Conservation (phyloP, 139 green algal genomes). For the Coccomyxa sp. region DNA sequence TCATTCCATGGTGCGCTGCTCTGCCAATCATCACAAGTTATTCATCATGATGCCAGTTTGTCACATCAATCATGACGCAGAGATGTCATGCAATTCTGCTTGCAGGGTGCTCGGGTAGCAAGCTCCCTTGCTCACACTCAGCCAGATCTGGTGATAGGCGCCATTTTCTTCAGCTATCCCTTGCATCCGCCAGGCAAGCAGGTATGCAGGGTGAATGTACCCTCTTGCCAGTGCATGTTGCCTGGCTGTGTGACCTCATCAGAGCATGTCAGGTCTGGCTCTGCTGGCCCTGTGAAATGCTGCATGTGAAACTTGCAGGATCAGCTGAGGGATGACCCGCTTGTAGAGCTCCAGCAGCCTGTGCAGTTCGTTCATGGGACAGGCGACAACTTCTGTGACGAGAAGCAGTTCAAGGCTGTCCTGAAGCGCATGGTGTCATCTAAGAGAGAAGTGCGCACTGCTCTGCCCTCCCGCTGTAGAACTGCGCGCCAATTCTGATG, state of each 20-base stretch:
- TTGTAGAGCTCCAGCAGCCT: constrained; percentile 27
- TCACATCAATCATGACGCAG: neutral
- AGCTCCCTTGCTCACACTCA: constrained; percentile 6
- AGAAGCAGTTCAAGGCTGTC: constrained; percentile 18
- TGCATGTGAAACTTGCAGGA: neutral
- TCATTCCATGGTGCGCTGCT: constrained; percentile 31
- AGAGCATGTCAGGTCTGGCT: neutral
- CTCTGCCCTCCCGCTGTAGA: neutral
- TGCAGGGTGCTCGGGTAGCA: constrained; percentile 12
- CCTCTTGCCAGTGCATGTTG: neutral
- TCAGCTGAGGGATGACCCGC: constrained; percentile 33
- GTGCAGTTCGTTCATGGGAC: constrained; percentile 47
- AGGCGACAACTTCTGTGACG: constrained; percentile 33
- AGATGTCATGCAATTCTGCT: neutral
- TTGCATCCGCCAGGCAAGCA: constrained; percentile 44
- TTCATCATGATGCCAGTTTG: neutral
- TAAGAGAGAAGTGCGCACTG: neutral
- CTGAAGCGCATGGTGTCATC: constrained; percentile 9
- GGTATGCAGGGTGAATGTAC: constrained; percentile 6
- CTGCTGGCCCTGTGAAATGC: neutral
- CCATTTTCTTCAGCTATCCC: constrained; percentile 48
- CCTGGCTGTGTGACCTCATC: neutral
- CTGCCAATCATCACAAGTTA: neutral
- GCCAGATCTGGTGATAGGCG: neutral
- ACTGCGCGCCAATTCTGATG: neutral